phyloP scores from a whole-genome alignment of 345 rosid species.

The Citrus sinensis region DVS_A1.0 CM039162.1:24369001-24369500 shows the following conservation, averaged over 20 bases:
- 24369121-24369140: background rate
- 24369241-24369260: background rate
- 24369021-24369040: background rate
- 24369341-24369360: background rate
- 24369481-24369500: no score
- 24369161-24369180: background rate
- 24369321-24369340: background rate
- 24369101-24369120: no score
- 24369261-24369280: background rate
- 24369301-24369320: background rate
- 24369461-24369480: no score
- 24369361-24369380: background rate
- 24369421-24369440: no score
- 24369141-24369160: background rate
- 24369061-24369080: background rate
- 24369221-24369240: background rate
- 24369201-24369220: background rate
- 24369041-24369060: background rate
- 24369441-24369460: no score
- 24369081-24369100: background rate
- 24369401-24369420: background rate
- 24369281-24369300: background rate
- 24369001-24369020: no score
- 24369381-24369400: background rate
- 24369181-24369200: background rate